A percentile compares a stretch with the other conserved stretches of the same genome.
These are phyloP conservation scores for Reticulascus tulasneorum DNA, from an alignment of 2,329 filamentous ascomycete species.

Conservation along the genomic window DNA sequence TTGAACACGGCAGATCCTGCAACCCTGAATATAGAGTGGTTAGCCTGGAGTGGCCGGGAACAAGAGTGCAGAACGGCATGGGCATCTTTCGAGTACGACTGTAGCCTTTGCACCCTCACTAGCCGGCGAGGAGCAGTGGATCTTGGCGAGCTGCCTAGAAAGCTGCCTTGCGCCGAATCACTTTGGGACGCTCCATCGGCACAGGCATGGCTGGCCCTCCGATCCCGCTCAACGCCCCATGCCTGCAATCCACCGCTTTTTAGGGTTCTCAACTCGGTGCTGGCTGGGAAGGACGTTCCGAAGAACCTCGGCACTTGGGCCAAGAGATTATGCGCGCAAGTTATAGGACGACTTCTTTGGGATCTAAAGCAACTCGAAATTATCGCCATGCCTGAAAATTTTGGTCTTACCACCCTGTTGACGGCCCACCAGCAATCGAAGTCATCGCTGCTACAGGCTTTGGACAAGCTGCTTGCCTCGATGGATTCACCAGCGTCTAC, in stretches of 20 bases:
- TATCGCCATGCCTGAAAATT: slow-evolving; percentile 19
- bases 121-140: slow-evolving; percentile 23
- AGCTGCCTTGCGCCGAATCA: slow-evolving; percentile 22
- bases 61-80: slow-evolving; percentile 21
- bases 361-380: slow-evolving; percentile 25
- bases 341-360: slow-evolving; percentile 26
- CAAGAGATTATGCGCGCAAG: slow-evolving; percentile 22
- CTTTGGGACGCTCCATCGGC: slow-evolving; percentile 25
- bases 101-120: slow-evolving; percentile 25
- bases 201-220: slow-evolving; percentile 20
- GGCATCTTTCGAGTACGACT: slow-evolving; percentile 29
- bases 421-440: slow-evolving; percentile 20
- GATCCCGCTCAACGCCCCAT: slow-evolving; percentile 11
- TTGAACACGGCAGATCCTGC: neutral
- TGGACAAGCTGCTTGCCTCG: slow-evolving; percentile 16
- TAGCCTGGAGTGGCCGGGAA: slow-evolving; percentile 20
- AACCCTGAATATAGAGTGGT: slow-evolving; percentile 16
- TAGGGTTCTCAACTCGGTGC: slow-evolving; percentile 8
- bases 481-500: slow-evolving; percentile 19
- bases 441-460: slow-evolving; percentile 13
- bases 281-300: slow-evolving; percentile 7
- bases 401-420: slow-evolving; percentile 21
- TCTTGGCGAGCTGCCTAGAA: slow-evolving; percentile 22
- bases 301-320: slow-evolving; percentile 18
- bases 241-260: slow-evolving; percentile 14